Evolutionary conservation across 768 basidiomycete species (phyloP).

Genomic region (Rhizopogon vinicolor): DNA sequence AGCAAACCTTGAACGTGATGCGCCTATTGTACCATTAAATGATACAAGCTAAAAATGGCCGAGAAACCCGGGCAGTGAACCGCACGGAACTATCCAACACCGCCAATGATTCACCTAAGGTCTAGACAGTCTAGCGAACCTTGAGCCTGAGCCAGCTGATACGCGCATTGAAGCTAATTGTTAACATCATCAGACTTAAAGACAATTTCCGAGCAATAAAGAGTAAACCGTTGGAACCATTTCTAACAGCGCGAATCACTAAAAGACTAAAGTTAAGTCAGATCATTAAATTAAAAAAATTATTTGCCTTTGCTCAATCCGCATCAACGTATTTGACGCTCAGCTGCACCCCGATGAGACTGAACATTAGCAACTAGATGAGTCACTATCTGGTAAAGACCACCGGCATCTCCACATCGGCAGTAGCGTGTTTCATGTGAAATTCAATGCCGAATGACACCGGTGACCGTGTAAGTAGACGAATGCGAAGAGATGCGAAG

Average conservation of each 20-base stretch:
- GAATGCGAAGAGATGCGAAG: neutral
- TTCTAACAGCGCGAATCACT: neutral
- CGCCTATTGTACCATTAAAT: neutral
- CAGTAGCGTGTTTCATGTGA: neutral
- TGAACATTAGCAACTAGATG: neutral
- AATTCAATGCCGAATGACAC: neutral
- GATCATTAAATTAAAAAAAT: neutral
- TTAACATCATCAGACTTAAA: neutral
- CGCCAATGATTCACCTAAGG: neutral
- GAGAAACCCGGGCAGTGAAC: neutral
- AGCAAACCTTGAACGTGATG: neutral
- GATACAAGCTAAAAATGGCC: neutral
- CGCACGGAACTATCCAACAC: neutral
- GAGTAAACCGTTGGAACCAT: neutral
- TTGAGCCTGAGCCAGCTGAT: neutral
- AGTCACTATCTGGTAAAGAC: neutral
- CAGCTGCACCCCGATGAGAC: neutral
- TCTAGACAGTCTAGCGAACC: neutral
- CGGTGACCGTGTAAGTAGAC: neutral
- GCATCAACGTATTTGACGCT: neutral
- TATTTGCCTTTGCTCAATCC: neutral
- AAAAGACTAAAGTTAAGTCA: constrained; percentile 4
- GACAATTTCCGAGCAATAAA: neutral
- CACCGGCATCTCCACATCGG: neutral
- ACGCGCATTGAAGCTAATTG: neutral